Evolutionary conservation across 2,329 filamentous ascomycete species (phyloP).

Genomic region (Trichoderma guizhouense): DNA sequence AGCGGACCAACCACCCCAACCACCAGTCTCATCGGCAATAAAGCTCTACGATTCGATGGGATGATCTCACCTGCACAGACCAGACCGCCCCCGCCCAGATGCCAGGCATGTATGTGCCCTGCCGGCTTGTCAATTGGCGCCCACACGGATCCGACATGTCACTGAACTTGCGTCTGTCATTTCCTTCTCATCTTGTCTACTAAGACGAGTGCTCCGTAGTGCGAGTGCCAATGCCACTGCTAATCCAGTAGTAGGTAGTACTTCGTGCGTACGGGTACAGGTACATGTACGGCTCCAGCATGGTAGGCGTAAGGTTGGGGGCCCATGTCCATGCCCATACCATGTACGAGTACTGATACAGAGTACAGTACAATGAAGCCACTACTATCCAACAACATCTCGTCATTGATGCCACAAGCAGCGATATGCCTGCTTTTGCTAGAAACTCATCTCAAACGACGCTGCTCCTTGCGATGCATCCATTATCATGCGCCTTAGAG

Average conservation of each 20-base stretch:
- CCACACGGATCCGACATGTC: constrained; percentile 1
- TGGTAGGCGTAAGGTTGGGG: background rate
- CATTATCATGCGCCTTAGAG: background rate
- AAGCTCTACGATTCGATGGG: constrained; percentile 11
- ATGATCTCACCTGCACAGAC: constrained; percentile 15
- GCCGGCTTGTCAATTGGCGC: background rate
- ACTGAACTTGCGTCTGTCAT: background rate
- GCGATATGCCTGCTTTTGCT: background rate
- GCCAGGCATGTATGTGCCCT: constrained; percentile 10
- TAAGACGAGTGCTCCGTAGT: background rate
- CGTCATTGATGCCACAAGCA: background rate
- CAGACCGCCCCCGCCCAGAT: constrained; percentile 8
- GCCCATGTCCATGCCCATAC: background rate
- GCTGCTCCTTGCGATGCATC: background rate
- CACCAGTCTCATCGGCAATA: constrained; percentile 6
- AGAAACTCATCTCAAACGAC: background rate
- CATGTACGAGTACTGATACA: background rate
- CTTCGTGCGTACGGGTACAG: background rate
- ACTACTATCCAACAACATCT: background rate
- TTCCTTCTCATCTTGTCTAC: background rate
- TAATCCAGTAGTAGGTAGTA: background rate
- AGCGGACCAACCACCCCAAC: constrained; percentile 11
- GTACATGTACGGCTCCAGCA: background rate
- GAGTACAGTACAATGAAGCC: background rate
- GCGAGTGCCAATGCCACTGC: background rate